Conservation (phyloP, 805 yeast species). For the Metschnikowia reukaufii region DNA sequence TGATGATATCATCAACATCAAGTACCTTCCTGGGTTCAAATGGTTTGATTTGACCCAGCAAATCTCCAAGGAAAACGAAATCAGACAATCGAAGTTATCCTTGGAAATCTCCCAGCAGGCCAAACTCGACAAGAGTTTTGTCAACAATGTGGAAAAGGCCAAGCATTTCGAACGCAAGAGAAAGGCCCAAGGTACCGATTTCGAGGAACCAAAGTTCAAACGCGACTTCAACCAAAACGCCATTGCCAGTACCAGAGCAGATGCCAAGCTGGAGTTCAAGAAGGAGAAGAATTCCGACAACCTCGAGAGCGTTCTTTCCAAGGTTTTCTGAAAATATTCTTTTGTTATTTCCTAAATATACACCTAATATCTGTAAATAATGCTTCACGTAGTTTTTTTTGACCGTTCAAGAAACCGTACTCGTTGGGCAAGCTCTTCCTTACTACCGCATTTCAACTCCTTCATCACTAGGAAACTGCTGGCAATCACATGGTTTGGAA, state of each 20-base stretch:
- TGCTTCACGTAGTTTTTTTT: background rate
- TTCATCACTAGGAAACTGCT: slow-evolving; percentile 28
- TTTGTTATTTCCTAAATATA: too few relatives aligned
- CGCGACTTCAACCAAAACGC: slow-evolving; percentile 71
- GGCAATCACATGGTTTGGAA: slow-evolving; percentile 29
- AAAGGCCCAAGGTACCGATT: slow-evolving; percentile 20
- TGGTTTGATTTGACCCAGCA: slow-evolving; percentile 95
- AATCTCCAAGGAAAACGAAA: slow-evolving; percentile 84
- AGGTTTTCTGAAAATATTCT: slow-evolving; percentile 54
- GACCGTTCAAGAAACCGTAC: slow-evolving; percentile 17
- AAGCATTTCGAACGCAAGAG: slow-evolving; percentile 66
- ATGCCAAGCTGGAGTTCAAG: slow-evolving; percentile 51
- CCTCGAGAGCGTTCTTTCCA: slow-evolving; percentile 50
- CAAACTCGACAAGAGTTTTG: slow-evolving; percentile 79
- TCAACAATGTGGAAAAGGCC: slow-evolving; percentile 80
- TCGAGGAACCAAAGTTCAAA: slow-evolving; percentile 21
- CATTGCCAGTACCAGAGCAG: slow-evolving; percentile 65
- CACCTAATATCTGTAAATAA: background rate
- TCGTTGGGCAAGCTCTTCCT: slow-evolving; percentile 33
- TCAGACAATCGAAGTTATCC: slow-evolving; percentile 81
- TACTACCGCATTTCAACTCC: slow-evolving; percentile 27
- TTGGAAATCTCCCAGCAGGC: slow-evolving; percentile 88
- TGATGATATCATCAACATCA: slow-evolving; percentile 90
- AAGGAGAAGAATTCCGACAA: slow-evolving; percentile 40
- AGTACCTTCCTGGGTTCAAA: slow-evolving; percentile 86